Percentiles rank a stretch among this genome's conserved stretches.
phyloP scores from a whole-genome alignment of 805 yeast genomes.

The Candida andamanensis region DNA sequence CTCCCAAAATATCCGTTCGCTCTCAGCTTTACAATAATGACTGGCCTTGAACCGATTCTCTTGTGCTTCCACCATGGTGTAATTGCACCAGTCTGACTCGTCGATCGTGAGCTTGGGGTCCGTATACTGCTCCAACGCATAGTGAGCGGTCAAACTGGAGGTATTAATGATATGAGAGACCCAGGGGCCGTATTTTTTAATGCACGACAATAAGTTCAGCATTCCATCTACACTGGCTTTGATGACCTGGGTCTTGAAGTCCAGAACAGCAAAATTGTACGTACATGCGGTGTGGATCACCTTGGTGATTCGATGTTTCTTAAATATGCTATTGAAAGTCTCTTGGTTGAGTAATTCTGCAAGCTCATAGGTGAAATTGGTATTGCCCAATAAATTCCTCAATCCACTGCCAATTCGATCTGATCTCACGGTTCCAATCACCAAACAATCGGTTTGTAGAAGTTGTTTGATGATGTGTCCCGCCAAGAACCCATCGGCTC shows the following conservation, averaged over 20 bases:
- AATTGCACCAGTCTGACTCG: conserved; percentile 4
- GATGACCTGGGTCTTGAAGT: conserved; percentile 16
- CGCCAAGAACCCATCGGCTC: conserved; percentile 53
- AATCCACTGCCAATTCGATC: conserved; percentile 36
- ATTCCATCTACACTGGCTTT: conserved; percentile 27
- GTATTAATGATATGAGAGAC: conserved; percentile 47
- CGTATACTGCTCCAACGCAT: conserved; percentile 4
- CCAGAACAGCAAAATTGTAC: conserved; percentile 13
- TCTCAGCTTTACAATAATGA: conserved; percentile 19
- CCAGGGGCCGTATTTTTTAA: conserved; percentile 31
- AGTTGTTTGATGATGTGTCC: conserved; percentile 41
- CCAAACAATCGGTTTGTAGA: conserved; percentile 34
- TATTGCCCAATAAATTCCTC: conserved; percentile 6
- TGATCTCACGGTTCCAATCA: conserved; percentile 48
- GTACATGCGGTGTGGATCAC: conserved; percentile 29
- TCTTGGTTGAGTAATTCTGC: conserved; percentile 13
- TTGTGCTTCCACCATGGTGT: conserved; percentile 1
- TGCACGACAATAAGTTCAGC: conserved; percentile 40
- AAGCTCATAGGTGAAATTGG: conserved; percentile 12
- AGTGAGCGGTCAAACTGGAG: conserved; percentile 34
- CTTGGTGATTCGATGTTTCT: conserved; percentile 18
- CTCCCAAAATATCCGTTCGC: conserved; percentile 16
- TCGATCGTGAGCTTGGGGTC: conserved; percentile 11
- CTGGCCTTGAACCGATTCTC: conserved; percentile 14
- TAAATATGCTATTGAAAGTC: conserved; percentile 21